Evolutionary conservation across 495 filamentous ascomycete species (phyloP).

Genomic region (Aspergillus steynii): DNA sequence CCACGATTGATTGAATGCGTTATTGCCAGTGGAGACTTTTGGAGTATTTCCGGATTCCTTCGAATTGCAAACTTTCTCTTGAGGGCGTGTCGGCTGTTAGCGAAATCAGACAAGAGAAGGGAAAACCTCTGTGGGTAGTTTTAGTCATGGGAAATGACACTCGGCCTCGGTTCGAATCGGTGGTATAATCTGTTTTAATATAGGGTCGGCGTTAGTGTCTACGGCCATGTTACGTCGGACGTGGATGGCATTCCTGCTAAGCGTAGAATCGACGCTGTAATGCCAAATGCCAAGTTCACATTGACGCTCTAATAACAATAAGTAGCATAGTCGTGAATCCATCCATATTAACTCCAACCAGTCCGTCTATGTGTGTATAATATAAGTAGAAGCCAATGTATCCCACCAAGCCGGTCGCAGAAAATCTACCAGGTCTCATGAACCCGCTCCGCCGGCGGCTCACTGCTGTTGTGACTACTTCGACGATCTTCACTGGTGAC

Average conservation of each 20-base stretch:
- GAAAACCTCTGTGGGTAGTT: neutral
- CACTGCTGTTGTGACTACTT: neutral
- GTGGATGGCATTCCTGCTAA: neutral
- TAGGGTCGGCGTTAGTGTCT: neutral
- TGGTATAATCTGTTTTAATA: neutral
- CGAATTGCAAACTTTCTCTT: neutral
- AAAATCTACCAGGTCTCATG: slow-evolving; percentile 4
- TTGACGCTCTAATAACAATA: neutral
- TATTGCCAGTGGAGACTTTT: too few relatives aligned
- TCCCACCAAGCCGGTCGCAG: neutral
- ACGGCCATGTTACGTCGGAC: neutral
- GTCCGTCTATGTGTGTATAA: neutral
- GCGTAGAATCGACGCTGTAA: neutral
- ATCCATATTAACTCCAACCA: neutral
- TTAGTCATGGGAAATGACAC: neutral
- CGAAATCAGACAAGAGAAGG: neutral
- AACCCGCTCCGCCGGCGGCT: neutral
- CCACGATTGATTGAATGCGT: too few relatives aligned
- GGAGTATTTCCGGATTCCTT: neutral
- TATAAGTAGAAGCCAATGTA: neutral
- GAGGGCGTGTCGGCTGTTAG: neutral
- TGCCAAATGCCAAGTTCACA: neutral
- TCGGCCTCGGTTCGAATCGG: neutral
- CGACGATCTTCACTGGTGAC: slow-evolving; percentile 19
- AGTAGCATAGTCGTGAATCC: neutral